Evolutionary conservation across 306 rosid genomes (phyloP).

Genomic region (Corylus avellana): DNA sequence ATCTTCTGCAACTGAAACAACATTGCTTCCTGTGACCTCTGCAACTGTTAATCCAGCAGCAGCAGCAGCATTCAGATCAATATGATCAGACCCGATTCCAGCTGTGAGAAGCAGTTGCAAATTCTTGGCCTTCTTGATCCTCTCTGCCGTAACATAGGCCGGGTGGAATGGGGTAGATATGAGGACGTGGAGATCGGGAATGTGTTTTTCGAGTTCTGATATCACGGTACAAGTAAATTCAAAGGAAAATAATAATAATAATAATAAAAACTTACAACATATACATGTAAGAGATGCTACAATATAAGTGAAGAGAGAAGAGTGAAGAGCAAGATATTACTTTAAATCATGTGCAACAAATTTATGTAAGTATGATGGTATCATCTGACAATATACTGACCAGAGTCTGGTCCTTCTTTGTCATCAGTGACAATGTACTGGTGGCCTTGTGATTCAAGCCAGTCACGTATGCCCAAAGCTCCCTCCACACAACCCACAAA

Average conservation of each 20-base stretch:
- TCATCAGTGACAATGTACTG: slow-evolving; percentile 91
- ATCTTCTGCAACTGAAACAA: slow-evolving; percentile 93
- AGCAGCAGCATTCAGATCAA: slow-evolving; percentile 91
- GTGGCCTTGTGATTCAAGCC: slow-evolving; percentile 96
- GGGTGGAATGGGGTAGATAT: slow-evolving; percentile 97
- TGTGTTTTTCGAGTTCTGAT: slow-evolving; percentile 85
- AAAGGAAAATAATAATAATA: neutral
- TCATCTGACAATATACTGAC: slow-evolving; percentile 37
- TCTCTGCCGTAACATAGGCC: slow-evolving; percentile 92
- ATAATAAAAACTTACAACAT: neutral
- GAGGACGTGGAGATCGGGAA: slow-evolving; percentile 83
- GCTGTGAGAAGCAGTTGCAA: slow-evolving; percentile 87
- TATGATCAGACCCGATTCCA: slow-evolving; percentile 90
- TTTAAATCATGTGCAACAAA: neutral
- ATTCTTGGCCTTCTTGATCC: slow-evolving; percentile 87
- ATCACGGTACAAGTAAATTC: slow-evolving; percentile 6
- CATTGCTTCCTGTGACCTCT: slow-evolving; percentile 93
- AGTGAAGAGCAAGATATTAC: neutral
- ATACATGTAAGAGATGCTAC: neutral
- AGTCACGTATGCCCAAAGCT: slow-evolving; percentile 80
- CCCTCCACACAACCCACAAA: slow-evolving; percentile 90
- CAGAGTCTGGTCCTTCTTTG: slow-evolving; percentile 82
- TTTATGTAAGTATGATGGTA: neutral
- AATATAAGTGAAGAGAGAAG: neutral
- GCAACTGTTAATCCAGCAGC: slow-evolving; percentile 95